Evolutionary conservation across 345 rosid species (phyloP).

Genomic region (Punica granatum): DNA sequence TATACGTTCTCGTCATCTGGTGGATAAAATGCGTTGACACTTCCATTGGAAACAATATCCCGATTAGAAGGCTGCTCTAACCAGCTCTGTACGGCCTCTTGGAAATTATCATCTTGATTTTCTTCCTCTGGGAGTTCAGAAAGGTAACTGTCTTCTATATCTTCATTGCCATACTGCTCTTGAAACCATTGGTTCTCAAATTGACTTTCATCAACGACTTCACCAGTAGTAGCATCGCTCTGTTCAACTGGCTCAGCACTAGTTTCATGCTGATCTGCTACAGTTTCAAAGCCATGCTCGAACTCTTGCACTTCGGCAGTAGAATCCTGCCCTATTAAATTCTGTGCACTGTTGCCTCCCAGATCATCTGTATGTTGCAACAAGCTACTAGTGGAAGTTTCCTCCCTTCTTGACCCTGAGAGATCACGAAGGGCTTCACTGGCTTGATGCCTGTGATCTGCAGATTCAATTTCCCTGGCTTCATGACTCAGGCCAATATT

Average conservation of each 20-base stretch:
- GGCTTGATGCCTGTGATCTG: slow-evolving; percentile 7
- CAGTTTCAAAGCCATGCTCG: slow-evolving; percentile 33
- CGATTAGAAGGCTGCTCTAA: slow-evolving; percentile 42
- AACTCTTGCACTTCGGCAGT: slow-evolving; percentile 27
- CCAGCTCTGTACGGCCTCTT: slow-evolving; percentile 53
- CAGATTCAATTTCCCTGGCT: slow-evolving; percentile 2
- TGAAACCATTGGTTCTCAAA: slow-evolving; percentile 35
- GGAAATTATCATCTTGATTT: slow-evolving; percentile 34
- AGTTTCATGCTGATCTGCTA: slow-evolving; percentile 33
- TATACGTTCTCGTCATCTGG: slow-evolving; percentile 59
- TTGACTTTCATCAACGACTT: slow-evolving; percentile 24
- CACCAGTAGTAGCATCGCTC: slow-evolving; percentile 27
- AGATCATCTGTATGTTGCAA: slow-evolving; percentile 17
- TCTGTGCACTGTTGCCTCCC: slow-evolving; percentile 26
- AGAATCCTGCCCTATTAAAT: slow-evolving; percentile 22
- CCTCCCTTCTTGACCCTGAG: slow-evolving; percentile 22
- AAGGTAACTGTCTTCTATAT: slow-evolving; percentile 25
- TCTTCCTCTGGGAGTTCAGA: slow-evolving; percentile 31
- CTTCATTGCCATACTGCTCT: slow-evolving; percentile 28
- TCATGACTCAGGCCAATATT: slow-evolving; percentile 14
- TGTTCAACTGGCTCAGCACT: slow-evolving; percentile 30
- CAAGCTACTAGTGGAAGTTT: slow-evolving; percentile 13
- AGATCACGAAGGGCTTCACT: slow-evolving; percentile 15
- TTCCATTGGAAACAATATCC: slow-evolving; percentile 34
- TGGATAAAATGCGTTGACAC: slow-evolving; percentile 41